Evolutionary conservation across 345 rosid species (phyloP), one percentile per base, ranked within the genome.

Genomic region (Linum trigynum): DNA sequence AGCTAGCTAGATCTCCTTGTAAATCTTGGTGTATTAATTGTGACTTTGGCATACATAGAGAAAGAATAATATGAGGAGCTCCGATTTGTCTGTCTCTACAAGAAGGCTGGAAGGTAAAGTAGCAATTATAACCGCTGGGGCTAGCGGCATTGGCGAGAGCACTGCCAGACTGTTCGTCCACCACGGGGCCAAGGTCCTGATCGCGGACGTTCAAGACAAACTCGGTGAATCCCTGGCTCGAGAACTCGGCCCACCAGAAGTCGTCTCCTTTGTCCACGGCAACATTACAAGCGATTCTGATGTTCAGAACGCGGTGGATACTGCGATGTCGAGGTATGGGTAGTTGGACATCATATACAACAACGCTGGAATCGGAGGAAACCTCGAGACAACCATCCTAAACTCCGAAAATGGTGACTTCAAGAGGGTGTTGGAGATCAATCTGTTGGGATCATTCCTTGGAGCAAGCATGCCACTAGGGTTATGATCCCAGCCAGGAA

Each of bases 61-160:
- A 23, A 23, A 23, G 32, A 23, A 23, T 23, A 23, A 23, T 23
- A 23, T 23, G 32, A 23, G 0, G 32, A 23, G 32, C 32, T 23
- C 32, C 32, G 32, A 23, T 23, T 23, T 23, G 32, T 23, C 32
- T 51, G 6, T 2, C n/a, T 51, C 56, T 9, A 5, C 32, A 23
- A 23, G 32, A 23, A 23, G 32, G 61, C 38, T 57, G 61, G 38
- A 57, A 57, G 61, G 61, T 11, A 57, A 57, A 57, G 61, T 57
- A 3, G 61, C 61, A 5, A 17, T 57, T 5, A 9, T 57, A 32
- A 57, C 61, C 36, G 61, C 38, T 3, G 61, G 61, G 5, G 61
- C 61, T 3, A 57, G 61, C 61, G 61, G 61, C 38, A 57, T 57
- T n/a, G 61, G 61, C 61, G 61, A 57, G 38, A 57, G 61, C 61